Evolutionary conservation across 2,329 filamentous ascomycete genomes (phyloP).

Genomic region (Colletotrichum sojae): DNA sequence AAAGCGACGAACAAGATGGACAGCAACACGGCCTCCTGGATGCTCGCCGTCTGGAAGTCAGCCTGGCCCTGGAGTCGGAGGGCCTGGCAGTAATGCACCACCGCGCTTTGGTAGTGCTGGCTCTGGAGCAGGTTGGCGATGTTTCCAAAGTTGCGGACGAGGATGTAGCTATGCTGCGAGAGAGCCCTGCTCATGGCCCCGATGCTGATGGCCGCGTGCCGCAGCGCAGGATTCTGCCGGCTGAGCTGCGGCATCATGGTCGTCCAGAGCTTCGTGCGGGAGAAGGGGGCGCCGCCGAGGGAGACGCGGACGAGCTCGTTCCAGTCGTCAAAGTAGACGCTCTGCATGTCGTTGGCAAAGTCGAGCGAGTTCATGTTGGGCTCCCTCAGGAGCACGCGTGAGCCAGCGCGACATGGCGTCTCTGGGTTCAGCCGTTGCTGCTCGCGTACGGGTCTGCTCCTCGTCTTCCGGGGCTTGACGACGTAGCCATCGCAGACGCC

Average conservation of each 20-base stretch:
- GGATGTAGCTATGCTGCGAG: conserved; percentile 19
- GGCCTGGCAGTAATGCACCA: conserved; percentile 58
- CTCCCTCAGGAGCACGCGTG: conserved; percentile 18
- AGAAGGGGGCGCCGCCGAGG: conserved; percentile 32
- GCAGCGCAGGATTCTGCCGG: conserved; percentile 45
- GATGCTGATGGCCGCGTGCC: conserved; percentile 58
- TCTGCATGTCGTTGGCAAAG: conserved; percentile 35
- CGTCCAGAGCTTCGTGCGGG: conserved; percentile 51
- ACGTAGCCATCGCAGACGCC: conserved; percentile 41
- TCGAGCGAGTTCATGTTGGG: conserved; percentile 38
- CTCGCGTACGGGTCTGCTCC: not conserved
- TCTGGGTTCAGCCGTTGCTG: conserved; percentile 6
- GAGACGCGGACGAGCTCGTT: conserved; percentile 35
- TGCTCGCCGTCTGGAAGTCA: conserved; percentile 51
- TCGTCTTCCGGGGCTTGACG: conserved; percentile 35
- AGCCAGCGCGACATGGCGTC: not conserved
- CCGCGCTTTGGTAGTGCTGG: conserved; percentile 54
- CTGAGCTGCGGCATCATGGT: conserved; percentile 48
- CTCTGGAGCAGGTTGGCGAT: conserved; percentile 37
- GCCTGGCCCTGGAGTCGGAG: conserved; percentile 56
- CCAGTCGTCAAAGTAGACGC: conserved; percentile 42
- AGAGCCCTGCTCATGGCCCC: conserved; percentile 55
- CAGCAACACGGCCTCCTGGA: conserved; percentile 56
- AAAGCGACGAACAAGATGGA: conserved; percentile 59
- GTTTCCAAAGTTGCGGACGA: conserved; percentile 26